phyloP scores from a whole-genome alignment of 345 rosid genomes.

The Salix arbutifolia region DNA sequence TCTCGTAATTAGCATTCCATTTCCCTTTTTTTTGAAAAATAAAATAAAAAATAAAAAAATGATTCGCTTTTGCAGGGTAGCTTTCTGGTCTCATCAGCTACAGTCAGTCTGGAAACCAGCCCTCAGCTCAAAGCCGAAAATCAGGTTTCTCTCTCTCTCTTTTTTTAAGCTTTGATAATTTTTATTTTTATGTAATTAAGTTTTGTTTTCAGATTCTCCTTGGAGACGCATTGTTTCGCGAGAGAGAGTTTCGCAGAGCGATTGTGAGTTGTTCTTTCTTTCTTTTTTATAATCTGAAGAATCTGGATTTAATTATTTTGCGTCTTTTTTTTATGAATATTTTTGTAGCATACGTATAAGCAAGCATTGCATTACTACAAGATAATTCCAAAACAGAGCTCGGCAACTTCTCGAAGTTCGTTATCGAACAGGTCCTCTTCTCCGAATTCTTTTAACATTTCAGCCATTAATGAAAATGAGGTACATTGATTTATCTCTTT shows the following conservation, averaged over 20 bases:
- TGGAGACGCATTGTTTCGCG: constrained; percentile 81
- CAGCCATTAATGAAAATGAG: constrained; percentile 84
- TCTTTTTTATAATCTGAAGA: neutral
- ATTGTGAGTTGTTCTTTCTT: constrained; percentile 48
- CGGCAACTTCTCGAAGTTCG: constrained; percentile 58
- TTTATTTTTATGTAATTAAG: no score
- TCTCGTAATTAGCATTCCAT: constrained; percentile 43
- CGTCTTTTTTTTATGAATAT: constrained; percentile 4
- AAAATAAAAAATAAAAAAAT: neutral
- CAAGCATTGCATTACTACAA: constrained; percentile 77
- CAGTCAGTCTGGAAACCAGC: constrained; percentile 59
- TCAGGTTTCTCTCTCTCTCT: constrained; percentile 39
- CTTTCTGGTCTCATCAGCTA: constrained; percentile 79
- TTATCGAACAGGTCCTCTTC: constrained; percentile 72
- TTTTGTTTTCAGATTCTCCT: constrained; percentile 59
- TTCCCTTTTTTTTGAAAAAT: constrained; percentile 8
- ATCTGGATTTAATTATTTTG: neutral
- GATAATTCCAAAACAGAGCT: constrained; percentile 72
- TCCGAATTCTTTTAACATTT: constrained; percentile 61
- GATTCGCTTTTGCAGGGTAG: constrained; percentile 47
- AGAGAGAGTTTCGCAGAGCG: constrained; percentile 77
- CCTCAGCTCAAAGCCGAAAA: constrained; percentile 89
- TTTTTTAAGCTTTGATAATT: neutral
- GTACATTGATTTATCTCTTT: constrained; percentile 28
- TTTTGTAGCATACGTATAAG: constrained; percentile 64